Conservation (phyloP, 1,284 basidiomycete species). For the Cerrena zonata region DNA sequence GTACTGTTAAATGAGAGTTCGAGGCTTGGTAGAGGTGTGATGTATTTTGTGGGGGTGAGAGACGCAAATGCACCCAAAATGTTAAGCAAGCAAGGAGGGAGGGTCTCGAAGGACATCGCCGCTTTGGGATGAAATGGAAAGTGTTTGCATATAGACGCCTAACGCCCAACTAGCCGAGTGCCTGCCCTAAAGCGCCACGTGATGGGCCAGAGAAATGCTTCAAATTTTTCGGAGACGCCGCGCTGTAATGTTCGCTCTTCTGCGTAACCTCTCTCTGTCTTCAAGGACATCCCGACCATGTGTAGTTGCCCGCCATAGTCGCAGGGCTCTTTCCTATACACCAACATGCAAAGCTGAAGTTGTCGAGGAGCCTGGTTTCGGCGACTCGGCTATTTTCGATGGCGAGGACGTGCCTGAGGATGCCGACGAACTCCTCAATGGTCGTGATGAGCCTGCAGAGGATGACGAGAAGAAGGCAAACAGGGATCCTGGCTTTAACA, state of each 20-base stretch:
- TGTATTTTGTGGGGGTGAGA: slow-evolving; percentile 38
- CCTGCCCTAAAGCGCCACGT: slow-evolving; percentile 27
- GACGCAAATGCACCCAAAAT: slow-evolving; percentile 51
- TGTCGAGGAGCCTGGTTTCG: slow-evolving; percentile 12
- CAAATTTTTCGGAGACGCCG: slow-evolving; percentile 22
- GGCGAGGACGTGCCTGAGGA: slow-evolving; percentile 17
- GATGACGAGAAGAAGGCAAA: neutral
- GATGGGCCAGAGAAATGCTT: slow-evolving; percentile 15
- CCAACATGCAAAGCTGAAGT: neutral
- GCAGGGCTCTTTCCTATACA: neutral
- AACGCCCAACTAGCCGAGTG: no score
- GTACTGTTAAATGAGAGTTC: slow-evolving; percentile 28
- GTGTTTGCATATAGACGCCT: no score
- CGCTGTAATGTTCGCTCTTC: slow-evolving; percentile 27
- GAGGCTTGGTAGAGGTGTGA: slow-evolving; percentile 36
- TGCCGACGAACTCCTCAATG: slow-evolving; percentile 7
- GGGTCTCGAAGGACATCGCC: neutral
- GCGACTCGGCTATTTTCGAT: neutral
- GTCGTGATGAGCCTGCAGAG: neutral
- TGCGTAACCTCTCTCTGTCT: slow-evolving; percentile 22
- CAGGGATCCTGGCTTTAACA: slow-evolving; percentile 22
- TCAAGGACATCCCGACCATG: slow-evolving; percentile 11
- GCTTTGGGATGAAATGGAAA: slow-evolving; percentile 2
- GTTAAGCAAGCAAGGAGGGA: slow-evolving; percentile 28
- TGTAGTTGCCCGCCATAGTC: slow-evolving; percentile 10